Percentiles rank a stretch among this genome's conserved stretches.
These are phyloP conservation scores for Tulasnella sp. DNA, from an alignment of 768 basidiomycete genomes.

Conservation along the genomic window DNA sequence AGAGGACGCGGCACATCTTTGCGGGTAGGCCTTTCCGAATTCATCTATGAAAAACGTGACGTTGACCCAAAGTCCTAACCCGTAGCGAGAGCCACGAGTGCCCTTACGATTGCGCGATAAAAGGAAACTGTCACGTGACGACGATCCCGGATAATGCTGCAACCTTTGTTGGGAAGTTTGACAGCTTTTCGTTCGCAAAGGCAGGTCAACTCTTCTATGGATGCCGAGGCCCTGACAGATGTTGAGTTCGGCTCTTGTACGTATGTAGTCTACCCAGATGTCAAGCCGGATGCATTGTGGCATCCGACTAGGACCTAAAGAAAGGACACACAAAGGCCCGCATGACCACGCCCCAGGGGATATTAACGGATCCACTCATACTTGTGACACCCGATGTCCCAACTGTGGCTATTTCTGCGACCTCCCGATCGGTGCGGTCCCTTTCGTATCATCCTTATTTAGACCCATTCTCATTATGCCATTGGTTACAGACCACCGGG, in stretches of 20 bases:
- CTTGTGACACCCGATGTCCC: slow-evolving; percentile 42
- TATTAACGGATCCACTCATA: slow-evolving; percentile 38
- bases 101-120: slow-evolving; percentile 30
- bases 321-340: slow-evolving; percentile 32
- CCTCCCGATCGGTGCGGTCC: slow-evolving; percentile 41
- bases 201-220: slow-evolving; percentile 28
- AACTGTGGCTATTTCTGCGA: slow-evolving; percentile 49
- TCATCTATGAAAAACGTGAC: not conserved
- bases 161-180: slow-evolving; percentile 46
- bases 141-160: slow-evolving; percentile 46
- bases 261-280: slow-evolving; percentile 28
- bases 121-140: slow-evolving; percentile 49
- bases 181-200: slow-evolving; percentile 55
- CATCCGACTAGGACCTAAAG: slow-evolving; percentile 34
- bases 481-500: slow-evolving; percentile 38
- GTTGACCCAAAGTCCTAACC: not conserved
- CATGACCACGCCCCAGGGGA: slow-evolving; percentile 41
- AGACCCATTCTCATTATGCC: not conserved
- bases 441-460: not conserved
- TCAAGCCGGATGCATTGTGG: slow-evolving; percentile 41
- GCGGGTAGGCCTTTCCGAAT: slow-evolving; percentile 33
- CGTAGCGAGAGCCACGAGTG: slow-evolving; percentile 46
- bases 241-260: not conserved
- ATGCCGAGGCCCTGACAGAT: not conserved
- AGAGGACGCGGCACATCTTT: slow-evolving; percentile 36